Evolutionary conservation across 1,139 yeast genomes (phyloP).

Genomic region (Arxiozyma telluris): DNA sequence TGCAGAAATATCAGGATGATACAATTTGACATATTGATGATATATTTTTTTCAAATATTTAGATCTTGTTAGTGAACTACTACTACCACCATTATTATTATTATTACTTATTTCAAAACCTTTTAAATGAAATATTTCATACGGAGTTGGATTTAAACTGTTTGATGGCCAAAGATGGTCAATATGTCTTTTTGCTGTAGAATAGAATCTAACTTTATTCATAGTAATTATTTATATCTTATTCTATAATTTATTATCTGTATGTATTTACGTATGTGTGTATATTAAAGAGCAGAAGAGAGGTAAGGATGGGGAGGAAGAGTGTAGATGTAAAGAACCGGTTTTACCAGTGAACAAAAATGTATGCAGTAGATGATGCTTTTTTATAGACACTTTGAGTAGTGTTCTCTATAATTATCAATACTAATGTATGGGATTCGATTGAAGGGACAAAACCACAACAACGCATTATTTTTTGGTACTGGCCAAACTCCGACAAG

Average conservation of each 20-base stretch:
- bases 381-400: no score
- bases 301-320: no score
- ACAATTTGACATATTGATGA: constrained; percentile 59
- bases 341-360: no score
- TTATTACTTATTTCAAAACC: constrained; percentile 10
- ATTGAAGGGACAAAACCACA: no score
- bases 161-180: constrained; percentile 46
- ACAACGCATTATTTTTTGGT: no score
- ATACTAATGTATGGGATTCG: no score
- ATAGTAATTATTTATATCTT: background rate
- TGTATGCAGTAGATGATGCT: no score
- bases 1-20: constrained; percentile 71
- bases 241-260: no score
- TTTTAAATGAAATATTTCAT: constrained; percentile 54
- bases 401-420: no score
- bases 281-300: no score
- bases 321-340: no score
- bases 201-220: background rate
- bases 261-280: no score
- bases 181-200: background rate
- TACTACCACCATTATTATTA: constrained; percentile 3
- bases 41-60: constrained; percentile 46
- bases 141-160: constrained; percentile 55
- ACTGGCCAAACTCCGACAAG: background rate
- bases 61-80: background rate